Evolutionary conservation across 352 stramenopile genomes (phyloP), one percentile per base, ranked within the genome.

Genomic region (Phytophthora tubulina): DNA sequence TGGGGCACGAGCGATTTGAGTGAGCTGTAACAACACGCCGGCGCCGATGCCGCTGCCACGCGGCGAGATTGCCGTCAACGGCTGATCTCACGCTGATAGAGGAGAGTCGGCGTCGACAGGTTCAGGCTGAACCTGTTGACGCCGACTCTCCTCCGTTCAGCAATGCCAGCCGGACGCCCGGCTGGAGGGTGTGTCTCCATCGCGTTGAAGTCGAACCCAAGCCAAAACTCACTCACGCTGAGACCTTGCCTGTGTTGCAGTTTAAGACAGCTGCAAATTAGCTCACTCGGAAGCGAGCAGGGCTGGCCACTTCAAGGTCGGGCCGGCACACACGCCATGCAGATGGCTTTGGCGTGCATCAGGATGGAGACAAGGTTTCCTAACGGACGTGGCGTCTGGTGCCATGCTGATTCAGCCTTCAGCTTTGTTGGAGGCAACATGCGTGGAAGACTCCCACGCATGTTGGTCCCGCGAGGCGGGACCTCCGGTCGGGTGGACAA

Each of bases 71-170:
- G 38, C 60, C 36, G 49, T 67, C 57, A 50, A 61, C 53, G 35
- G 36, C 53, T 61, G 54, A 61, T 61, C 53, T 39, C 55, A 63
- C 15, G 15, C 31, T 32, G 56, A 41, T 17, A 63, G 50, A 21
- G 15, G 56, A 33, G 55, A 63, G 48, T 52, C 31, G 60, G 49
- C 60, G 49, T 67, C 60, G 61, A 61, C 60, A 68, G 14, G 60
- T 67, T 60, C 21, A 27, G 21, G 1, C 21, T 27, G 21, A 60
- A 67, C 60, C 14, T 68, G 60, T 61, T 68, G 60, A 68, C 49
- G 60, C 49, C 60, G 31, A 52, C 59, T 63, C 55, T 33, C 56
- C 15, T 21, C 50, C 21, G 21, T 27, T 27, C 60, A 46, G 36
- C 60, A 27, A 46, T 61, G n/a, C 45, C 58, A 56, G 58, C 33